These are phyloP conservation scores for Porpolomopsis calyptriformis DNA, from an alignment of 768 basidiomycete genomes.

Conservation along the genomic window DNA sequence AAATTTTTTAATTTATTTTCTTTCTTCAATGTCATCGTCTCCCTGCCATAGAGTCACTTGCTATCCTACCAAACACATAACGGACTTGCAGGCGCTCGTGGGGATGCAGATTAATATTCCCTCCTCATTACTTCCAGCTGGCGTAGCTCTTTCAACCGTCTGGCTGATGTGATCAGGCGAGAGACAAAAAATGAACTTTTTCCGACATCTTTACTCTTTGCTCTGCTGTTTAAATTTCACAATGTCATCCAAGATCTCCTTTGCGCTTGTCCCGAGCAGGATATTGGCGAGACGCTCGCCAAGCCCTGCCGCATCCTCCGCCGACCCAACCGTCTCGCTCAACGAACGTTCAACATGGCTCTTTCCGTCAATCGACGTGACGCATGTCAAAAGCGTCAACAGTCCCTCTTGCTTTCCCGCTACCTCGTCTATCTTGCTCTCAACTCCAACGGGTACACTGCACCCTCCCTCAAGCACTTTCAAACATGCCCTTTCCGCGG, in stretches of 20 bases:
- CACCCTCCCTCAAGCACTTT: constrained; percentile 93
- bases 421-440: constrained; percentile 35
- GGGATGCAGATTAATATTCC: constrained; percentile 43
- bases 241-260: constrained; percentile 74
- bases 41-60: constrained; percentile 68
- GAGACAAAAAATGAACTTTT: constrained; percentile 17
- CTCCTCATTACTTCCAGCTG: constrained; percentile 16
- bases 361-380: constrained; percentile 72
- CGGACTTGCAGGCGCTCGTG: constrained; percentile 57
- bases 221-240: constrained; percentile 50
- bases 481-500: constrained; percentile 81
- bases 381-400: constrained; percentile 66
- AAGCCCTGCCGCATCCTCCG: constrained; percentile 54
- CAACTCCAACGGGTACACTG: constrained; percentile 88
- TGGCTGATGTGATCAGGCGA: constrained; percentile 19
- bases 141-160: constrained; percentile 15
- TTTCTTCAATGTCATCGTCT: constrained; percentile 31
- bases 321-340: constrained; percentile 37
- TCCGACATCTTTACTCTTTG: not conserved
- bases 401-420: constrained; percentile 20
- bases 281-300: constrained; percentile 56
- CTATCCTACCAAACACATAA: constrained; percentile 29
- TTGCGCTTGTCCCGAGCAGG: constrained; percentile 63
- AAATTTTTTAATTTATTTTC: no score
- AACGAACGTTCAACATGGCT: constrained; percentile 61